Percentiles rank a stretch among this genome's conserved stretches.
Evolutionary conservation across 352 stramenopile species (phyloP).

Genomic region (Phytophthora constricta): DNA sequence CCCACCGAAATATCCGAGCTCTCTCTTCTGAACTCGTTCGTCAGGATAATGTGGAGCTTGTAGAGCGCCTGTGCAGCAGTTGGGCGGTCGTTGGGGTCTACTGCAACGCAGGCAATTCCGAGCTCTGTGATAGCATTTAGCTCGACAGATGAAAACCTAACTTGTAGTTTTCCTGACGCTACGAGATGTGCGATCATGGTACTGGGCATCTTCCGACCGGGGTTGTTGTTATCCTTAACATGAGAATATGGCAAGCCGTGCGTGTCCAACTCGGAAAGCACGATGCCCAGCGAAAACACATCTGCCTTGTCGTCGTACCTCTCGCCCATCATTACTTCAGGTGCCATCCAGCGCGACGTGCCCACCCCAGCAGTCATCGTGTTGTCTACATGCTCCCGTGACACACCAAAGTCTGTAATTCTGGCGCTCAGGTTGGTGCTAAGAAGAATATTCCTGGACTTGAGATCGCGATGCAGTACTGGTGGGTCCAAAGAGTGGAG

Average conservation of each 20-base stretch:
- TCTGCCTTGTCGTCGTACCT: conserved; percentile 39
- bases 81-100: conserved; percentile 39
- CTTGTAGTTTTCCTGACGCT: conserved; percentile 40
- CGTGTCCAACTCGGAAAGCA: conserved; percentile 38
- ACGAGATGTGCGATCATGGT: conserved; percentile 51
- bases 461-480: conserved; percentile 66
- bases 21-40: conserved; percentile 22
- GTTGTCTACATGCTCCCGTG: conserved; percentile 26
- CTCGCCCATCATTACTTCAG: conserved; percentile 38
- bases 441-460: conserved; percentile 72
- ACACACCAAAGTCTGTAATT: conserved; percentile 61
- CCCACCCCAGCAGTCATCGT: conserved; percentile 38
- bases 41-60: conserved; percentile 40
- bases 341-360: conserved; percentile 40
- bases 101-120: conserved; percentile 35
- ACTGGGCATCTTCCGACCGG: conserved; percentile 37
- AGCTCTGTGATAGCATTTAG: conserved; percentile 22
- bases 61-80: conserved; percentile 46
- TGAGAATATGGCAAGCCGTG: conserved; percentile 35
- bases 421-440: conserved; percentile 41
- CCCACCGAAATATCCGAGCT: conserved; percentile 17
- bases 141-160: conserved; percentile 35
- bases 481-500: conserved; percentile 35
- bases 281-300: conserved; percentile 38
- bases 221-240: conserved; percentile 21